phyloP scores from a whole-genome alignment of 179 eudicot species.

The Carnegiea gigantea region DNA sequence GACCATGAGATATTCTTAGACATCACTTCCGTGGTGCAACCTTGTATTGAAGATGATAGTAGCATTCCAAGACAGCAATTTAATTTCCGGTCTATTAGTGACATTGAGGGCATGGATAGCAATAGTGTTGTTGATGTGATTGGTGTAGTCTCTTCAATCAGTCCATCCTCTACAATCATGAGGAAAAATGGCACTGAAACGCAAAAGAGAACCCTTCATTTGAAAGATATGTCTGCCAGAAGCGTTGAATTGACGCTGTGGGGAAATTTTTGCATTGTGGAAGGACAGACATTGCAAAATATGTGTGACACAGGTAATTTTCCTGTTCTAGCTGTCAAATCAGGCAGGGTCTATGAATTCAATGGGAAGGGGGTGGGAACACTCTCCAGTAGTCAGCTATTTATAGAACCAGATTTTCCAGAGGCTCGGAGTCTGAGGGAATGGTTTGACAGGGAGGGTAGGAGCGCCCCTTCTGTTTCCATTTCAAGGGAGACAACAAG shows the following conservation, averaged over 20 bases:
- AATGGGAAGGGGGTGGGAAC: conserved; percentile 85
- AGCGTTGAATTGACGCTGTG: conserved; percentile 85
- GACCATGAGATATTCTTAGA: conserved; percentile 78
- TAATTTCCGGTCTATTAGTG: conserved; percentile 67
- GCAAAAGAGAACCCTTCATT: conserved; percentile 66
- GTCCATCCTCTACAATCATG: conserved; percentile 63
- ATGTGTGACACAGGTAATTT: conserved; percentile 70
- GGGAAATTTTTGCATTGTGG: conserved; percentile 79
- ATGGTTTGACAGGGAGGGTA: conserved; percentile 83
- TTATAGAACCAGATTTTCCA: conserved; percentile 82
- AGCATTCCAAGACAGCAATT: conserved; percentile 72
- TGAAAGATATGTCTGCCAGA: conserved; percentile 81
- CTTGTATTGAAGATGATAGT: conserved; percentile 66
- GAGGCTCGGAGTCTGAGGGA: conserved; percentile 62
- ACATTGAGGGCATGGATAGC: conserved; percentile 62
- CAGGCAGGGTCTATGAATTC: conserved; percentile 68
- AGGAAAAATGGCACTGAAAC: conserved; percentile 84
- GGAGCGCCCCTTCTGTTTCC: conserved; percentile 47
- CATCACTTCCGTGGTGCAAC: conserved; percentile 58
- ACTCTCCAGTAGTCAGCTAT: conserved; percentile 55
- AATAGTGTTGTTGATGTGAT: conserved; percentile 61
- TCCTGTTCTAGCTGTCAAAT: conserved; percentile 82
- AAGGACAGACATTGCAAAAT: conserved; percentile 69
- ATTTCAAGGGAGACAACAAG: conserved; percentile 53
- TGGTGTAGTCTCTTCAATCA: conserved; percentile 67